Base-by-base conservation (phyloP, 2,329 filamentous ascomycete genomes). In the Cladosporium sp. region DNA sequence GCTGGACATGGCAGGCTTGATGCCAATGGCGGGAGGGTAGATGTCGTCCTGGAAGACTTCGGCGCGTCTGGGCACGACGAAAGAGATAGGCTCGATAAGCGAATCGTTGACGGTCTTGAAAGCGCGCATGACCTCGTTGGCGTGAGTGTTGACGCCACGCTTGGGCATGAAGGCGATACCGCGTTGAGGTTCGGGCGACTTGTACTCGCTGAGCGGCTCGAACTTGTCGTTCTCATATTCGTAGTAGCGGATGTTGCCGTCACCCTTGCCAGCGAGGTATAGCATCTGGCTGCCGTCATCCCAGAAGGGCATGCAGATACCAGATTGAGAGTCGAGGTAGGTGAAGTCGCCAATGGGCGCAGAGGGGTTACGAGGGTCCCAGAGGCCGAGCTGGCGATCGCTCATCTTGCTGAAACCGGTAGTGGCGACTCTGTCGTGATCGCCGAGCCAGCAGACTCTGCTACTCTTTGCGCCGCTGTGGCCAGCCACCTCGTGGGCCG, bases 281-380 rank as follows among this genome's bases (percentile, higher is more conserved):
- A 99, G 77, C 68, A 89, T 95, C 73, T 93, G 90, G 47, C 89
- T 96, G 54, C 91, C 89, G 54, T 97, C 92, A 68, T 99, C 93
- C 93, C 93, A 99, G 81, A 99, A 97, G 27, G 93, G 93, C 89
- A 99, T 96, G 79, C 90, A 95, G 54, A 99, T 91, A 68, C 93
- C 93, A 40, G 92, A 96, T 64, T 96, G 96, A 41, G 89, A 95
- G 72, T 99, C 93, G 43, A 99, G 80, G 60, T 88, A 87, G 62
- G 82, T 85, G 74, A 96, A 96, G 50, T 62, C 59, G 13, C 90
- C 91, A 62, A 97, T 86, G 43, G 93, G 93, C 63, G 95, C 86
- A 30, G 70, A 73, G 15, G 84, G 82, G 57, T 83, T 85, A 61
- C 91, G 88, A 42, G 90, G 84, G 75, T 99, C 93, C 93, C 93